phyloP scores from a whole-genome alignment of 441 rosid species.

The Rhodomyrtus psidioides region DNA sequence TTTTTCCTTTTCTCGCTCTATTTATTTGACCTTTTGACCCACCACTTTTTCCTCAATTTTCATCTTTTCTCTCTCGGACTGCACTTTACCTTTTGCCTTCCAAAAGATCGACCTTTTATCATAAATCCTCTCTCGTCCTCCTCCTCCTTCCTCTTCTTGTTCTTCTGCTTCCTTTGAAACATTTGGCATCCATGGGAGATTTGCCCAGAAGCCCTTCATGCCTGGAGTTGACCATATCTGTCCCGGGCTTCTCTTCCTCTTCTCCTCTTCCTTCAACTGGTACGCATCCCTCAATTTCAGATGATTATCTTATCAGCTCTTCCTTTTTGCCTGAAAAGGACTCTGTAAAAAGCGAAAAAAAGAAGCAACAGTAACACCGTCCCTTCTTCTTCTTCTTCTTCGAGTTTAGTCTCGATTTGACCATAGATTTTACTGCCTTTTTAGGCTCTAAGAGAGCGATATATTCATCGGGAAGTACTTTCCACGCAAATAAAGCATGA shows the following conservation, averaged over 20 bases:
- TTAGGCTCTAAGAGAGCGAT: neutral
- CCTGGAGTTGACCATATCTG: conserved; percentile 79
- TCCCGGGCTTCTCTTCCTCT: conserved; percentile 71
- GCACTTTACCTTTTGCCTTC: conserved; percentile 36
- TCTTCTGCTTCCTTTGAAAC: conserved; percentile 11
- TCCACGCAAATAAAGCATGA: neutral
- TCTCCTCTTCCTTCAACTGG: conserved; percentile 42
- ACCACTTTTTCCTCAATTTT: neutral
- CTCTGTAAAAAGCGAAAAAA: neutral
- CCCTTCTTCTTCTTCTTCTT: neutral
- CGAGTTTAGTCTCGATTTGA: neutral
- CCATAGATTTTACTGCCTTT: neutral
- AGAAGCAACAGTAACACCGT: neutral
- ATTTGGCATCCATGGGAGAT: neutral
- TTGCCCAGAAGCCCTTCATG: conserved; percentile 45
- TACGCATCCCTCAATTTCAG: conserved; percentile 1
- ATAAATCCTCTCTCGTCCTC: neutral
- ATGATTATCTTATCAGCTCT: neutral
- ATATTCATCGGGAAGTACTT: neutral
- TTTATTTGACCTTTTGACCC: conserved; percentile 33
- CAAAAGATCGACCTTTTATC: neutral
- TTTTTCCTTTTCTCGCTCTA: neutral
- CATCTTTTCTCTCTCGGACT: conserved; percentile 3
- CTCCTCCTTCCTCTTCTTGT: neutral
- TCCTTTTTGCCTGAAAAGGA: neutral